Conservation (phyloP, 2,329 filamentous ascomycete genomes). For the Penicillium digitatum region DNA sequence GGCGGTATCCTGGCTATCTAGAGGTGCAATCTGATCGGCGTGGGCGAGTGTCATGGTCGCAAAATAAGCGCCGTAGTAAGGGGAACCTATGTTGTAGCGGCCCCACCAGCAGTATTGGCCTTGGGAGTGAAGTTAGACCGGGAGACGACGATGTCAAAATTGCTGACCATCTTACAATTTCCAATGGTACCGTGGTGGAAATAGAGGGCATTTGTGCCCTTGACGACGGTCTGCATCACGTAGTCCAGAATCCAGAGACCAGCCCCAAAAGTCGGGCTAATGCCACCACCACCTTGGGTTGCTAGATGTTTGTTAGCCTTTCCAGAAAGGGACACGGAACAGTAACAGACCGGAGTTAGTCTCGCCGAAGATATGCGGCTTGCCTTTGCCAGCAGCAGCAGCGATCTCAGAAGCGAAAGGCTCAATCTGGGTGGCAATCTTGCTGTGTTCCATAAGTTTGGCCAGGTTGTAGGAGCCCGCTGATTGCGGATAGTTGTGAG, state of each 20-base stretch:
- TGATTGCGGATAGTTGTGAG: slow-evolving; percentile 50
- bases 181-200: slow-evolving; percentile 53
- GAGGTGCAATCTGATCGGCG: slow-evolving; percentile 43
- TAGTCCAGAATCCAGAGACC: slow-evolving; percentile 53
- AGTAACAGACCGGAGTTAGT: slow-evolving; percentile 46
- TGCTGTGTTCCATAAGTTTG: slow-evolving; percentile 46
- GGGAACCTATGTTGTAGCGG: slow-evolving; percentile 48
- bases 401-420: slow-evolving; percentile 43
- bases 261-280: slow-evolving; percentile 49
- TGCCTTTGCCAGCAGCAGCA: slow-evolving; percentile 39
- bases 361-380: slow-evolving; percentile 49
- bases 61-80: slow-evolving; percentile 52
- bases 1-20: slow-evolving; percentile 44
- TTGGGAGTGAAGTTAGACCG: slow-evolving; percentile 2
- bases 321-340: not conserved
- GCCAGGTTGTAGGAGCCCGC: slow-evolving; percentile 38
- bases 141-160: too few species aligned
- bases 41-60: slow-evolving; percentile 47
- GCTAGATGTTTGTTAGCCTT: slow-evolving; percentile 18
- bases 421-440: slow-evolving; percentile 40
- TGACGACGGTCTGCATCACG: slow-evolving; percentile 30
- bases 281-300: slow-evolving; percentile 39
- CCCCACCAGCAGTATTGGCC: slow-evolving; percentile 50
- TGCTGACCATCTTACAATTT: slow-evolving; percentile 39
- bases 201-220: slow-evolving; percentile 40